Conservation (phyloP, 331 rosid species). For the Malus hybrid region DNA sequence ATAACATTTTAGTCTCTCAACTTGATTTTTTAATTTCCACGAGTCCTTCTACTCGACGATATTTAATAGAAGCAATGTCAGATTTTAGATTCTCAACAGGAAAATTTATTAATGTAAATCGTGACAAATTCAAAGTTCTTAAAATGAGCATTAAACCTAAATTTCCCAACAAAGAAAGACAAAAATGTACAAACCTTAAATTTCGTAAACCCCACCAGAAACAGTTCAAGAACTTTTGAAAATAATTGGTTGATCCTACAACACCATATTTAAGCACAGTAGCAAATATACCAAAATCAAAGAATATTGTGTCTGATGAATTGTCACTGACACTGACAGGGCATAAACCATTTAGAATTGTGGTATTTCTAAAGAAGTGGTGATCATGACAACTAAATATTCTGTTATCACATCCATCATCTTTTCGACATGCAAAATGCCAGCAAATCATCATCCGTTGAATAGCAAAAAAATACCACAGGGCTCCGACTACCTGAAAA, state of each 20-base stretch:
- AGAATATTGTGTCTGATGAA: not conserved
- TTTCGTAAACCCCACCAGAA: conserved; percentile 14
- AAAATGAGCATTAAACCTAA: too few species aligned
- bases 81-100: too few species aligned
- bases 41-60: too few species aligned
- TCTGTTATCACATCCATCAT: not conserved
- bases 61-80: too few species aligned
- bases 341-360: conserved; percentile 3
- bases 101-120: too few species aligned
- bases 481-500: conserved; percentile 22
- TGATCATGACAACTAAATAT: not conserved
- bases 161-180: too few species aligned
- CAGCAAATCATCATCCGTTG: conserved; percentile 18
- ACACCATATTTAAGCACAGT: not conserved
- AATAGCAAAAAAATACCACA: conserved; percentile 31
- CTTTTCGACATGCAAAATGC: conserved; percentile 1
- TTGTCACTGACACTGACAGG: not conserved
- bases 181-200: not conserved
- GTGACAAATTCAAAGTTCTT: too few species aligned
- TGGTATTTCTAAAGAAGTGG: not conserved
- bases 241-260: not conserved
- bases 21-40: too few species aligned
- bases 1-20: too few species aligned
- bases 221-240: not conserved
- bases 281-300: conserved; percentile 14